A percentile compares a stretch with the other conserved stretches of the same genome.
phyloP scores from a whole-genome alignment of 2,329 filamentous ascomycete species.

The Rutstroemia sp. region DNA sequence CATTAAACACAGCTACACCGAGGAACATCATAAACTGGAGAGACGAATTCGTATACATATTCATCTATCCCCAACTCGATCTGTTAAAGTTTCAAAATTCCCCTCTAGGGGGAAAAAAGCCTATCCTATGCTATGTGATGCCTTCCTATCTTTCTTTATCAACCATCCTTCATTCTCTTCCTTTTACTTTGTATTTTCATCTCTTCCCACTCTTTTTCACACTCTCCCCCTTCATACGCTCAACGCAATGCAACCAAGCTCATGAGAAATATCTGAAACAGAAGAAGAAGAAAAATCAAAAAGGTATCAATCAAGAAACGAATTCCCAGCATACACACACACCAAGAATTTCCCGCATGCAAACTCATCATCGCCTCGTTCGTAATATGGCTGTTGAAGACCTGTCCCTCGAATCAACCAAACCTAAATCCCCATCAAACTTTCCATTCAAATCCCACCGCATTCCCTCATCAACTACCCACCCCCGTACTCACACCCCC shows the following conservation, averaged over 20 bases:
- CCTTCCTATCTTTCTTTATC: no score
- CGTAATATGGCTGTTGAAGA: background rate
- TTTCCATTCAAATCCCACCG: background rate
- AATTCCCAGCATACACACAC: background rate
- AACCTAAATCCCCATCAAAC: background rate
- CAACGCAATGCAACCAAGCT: background rate
- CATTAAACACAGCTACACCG: no score
- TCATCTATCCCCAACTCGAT: no score
- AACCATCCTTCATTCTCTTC: no score
- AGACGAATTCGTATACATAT: no score
- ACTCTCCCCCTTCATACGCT: background rate
- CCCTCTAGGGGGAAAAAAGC: no score
- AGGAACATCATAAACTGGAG: no score
- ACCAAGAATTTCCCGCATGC: background rate
- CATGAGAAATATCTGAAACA: background rate
- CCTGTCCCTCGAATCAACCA: no score
- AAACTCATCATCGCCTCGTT: background rate
- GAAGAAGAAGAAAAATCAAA: background rate
- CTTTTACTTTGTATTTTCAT: no score
- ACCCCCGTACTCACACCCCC: background rate
- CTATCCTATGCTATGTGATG: no score
- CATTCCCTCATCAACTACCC: background rate
- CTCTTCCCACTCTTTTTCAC: no score
- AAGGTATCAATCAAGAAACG: background rate
- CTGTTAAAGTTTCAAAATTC: no score